Percentiles rank a stretch among this genome's conserved stretches.
Conservation (phyloP, 2,329 filamentous ascomycete species). For the Penicillium sp. region DNA sequence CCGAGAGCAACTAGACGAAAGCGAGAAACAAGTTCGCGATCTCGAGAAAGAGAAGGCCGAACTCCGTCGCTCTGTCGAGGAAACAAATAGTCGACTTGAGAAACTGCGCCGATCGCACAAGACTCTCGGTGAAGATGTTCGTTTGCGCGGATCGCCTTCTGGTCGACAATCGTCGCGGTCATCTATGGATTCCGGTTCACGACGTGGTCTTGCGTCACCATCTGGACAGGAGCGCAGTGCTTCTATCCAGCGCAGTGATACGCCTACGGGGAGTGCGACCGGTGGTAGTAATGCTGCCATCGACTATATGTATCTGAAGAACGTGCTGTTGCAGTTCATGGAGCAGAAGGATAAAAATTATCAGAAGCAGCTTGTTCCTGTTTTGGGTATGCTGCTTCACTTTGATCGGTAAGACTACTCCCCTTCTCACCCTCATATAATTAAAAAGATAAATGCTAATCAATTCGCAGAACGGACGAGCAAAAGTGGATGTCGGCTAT, state of each 20-base stretch:
- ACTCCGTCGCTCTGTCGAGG: slow-evolving; percentile 75
- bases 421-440: no score
- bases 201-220: slow-evolving; percentile 54
- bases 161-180: slow-evolving; percentile 60
- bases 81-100: slow-evolving; percentile 75
- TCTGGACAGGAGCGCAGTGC: slow-evolving; percentile 42
- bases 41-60: slow-evolving; percentile 81
- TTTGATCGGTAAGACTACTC: slow-evolving; percentile 61
- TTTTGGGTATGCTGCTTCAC: slow-evolving; percentile 67
- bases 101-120: slow-evolving; percentile 73
- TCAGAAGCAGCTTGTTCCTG: slow-evolving; percentile 69
- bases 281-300: slow-evolving; percentile 37
- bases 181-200: slow-evolving; percentile 60
- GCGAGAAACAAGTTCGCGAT: slow-evolving; percentile 81
- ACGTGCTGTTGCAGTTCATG: slow-evolving; percentile 68
- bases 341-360: slow-evolving; percentile 71
- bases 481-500: slow-evolving; percentile 86
- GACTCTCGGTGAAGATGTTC: slow-evolving; percentile 63
- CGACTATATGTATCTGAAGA: slow-evolving; percentile 69
- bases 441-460: not conserved
- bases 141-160: slow-evolving; percentile 48
- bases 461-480: slow-evolving; percentile 70
- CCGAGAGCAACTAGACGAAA: slow-evolving; percentile 80
- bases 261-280: slow-evolving; percentile 32
- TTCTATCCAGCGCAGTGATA: slow-evolving; percentile 41